Evolutionary conservation across 2,329 filamentous ascomycete genomes (phyloP).

Genomic region (Neonectria ditissima): DNA sequence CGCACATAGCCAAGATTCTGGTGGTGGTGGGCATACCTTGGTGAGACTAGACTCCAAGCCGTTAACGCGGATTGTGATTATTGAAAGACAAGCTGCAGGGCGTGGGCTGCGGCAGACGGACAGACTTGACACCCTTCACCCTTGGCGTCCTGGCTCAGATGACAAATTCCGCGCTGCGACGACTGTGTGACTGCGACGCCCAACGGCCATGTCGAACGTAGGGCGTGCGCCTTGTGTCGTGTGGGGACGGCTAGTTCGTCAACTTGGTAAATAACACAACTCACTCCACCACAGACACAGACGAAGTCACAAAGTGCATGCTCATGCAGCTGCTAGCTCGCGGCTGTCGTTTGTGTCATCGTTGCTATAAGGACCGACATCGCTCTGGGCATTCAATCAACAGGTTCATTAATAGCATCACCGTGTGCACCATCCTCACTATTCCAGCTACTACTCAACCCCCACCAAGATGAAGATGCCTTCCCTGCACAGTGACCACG

Average conservation of each 20-base stretch:
- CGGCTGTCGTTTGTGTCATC: neutral
- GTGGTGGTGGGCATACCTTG: no score
- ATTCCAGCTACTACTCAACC: neutral
- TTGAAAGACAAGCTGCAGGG: no score
- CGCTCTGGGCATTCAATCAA: neutral
- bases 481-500: neutral
- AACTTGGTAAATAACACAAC: no score
- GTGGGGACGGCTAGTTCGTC: neutral
- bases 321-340: neutral
- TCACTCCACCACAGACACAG: no score
- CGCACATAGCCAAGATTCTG: no score
- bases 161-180: neutral
- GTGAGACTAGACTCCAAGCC: no score
- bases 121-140: no score
- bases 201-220: neutral
- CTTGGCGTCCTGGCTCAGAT: neutral
- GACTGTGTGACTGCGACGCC: neutral
- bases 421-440: neutral
- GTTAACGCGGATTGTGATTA: no score
- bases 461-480: neutral
- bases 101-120: no score
- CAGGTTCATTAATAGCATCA: neutral
- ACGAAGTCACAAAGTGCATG: neutral
- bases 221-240: neutral
- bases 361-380: neutral